Evolutionary conservation across 106 monocot genomes (phyloP).

Genomic region (Dioscorea zingiberensis): DNA sequence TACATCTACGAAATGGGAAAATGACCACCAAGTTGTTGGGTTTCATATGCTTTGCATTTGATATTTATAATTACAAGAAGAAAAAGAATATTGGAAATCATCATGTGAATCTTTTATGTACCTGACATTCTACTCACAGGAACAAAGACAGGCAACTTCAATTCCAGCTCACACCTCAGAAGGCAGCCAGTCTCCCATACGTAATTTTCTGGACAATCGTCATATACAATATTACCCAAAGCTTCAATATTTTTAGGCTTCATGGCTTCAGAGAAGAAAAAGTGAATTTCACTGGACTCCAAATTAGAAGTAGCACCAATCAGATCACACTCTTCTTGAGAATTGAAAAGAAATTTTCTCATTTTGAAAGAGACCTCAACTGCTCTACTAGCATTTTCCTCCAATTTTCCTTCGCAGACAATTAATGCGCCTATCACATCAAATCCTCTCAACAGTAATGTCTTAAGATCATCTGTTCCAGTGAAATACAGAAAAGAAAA

Average conservation of each 20-base stretch:
- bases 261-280: conserved; percentile 35
- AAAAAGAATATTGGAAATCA: not conserved
- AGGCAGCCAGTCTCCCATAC: conserved; percentile 88
- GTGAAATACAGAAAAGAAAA: conserved; percentile 1
- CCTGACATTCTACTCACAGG: conserved; percentile 44
- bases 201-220: conserved; percentile 45
- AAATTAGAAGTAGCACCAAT: conserved; percentile 52
- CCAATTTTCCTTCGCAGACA: conserved; percentile 26
- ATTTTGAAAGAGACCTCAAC: conserved; percentile 39
- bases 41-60: not conserved
- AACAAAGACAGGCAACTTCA: conserved; percentile 74
- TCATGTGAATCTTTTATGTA: conserved; percentile 7
- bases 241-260: conserved; percentile 26
- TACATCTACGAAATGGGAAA: not conserved
- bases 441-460: conserved; percentile 65
- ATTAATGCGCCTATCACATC: conserved; percentile 72
- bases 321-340: conserved; percentile 30
- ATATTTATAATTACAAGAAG: not conserved
- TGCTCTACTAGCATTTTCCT: conserved; percentile 55
- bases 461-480: conserved; percentile 67
- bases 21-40: not conserved
- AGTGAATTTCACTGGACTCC: conserved; percentile 35
- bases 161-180: conserved; percentile 51
- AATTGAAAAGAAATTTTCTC: conserved; percentile 39
- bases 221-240: conserved; percentile 44